Conservation (phyloP, 176 grass and related monocot species). For the Sorghum bicolor region Sorghum_bicolor_NCBIv3 NC_012872.2:20527501-20528000, state of each 20-base stretch:
- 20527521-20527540: neutral
- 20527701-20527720: conserved; percentile 40
- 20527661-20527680: conserved; percentile 40
- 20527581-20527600: conserved; percentile 20
- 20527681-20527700: conserved; percentile 39
- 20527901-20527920: neutral
- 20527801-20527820: conserved; percentile 19
- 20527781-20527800: conserved; percentile 32
- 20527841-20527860: conserved; percentile 34
- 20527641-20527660: conserved; percentile 40
- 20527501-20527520: conserved; percentile 21
- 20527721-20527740: neutral
- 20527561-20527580: neutral
- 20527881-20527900: neutral
- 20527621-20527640: conserved; percentile 37
- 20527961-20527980: conserved; percentile 12
- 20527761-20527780: conserved; percentile 37
- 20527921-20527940: neutral
- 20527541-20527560: conserved; percentile 1
- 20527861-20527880: neutral
- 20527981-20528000: conserved; percentile 23
- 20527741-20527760: neutral
- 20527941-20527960: neutral
- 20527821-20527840: conserved; percentile 22
- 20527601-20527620: conserved; percentile 20